Evolutionary conservation across 2,329 filamentous ascomycete genomes (phyloP).

Genomic region (Chrysoporthe austroafricana): DNA sequence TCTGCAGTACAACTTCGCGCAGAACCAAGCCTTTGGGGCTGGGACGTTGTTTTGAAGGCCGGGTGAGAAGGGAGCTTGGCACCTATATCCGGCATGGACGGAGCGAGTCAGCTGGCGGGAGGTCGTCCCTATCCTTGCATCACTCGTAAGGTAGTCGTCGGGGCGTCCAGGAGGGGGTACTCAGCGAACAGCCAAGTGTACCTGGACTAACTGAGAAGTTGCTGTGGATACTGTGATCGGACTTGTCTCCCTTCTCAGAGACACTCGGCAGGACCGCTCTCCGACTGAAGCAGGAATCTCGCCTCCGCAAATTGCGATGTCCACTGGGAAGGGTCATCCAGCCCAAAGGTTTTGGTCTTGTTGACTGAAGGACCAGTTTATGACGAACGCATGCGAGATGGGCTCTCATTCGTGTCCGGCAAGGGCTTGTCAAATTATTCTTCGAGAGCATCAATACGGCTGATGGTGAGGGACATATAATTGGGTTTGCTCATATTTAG

Average conservation of each 20-base stretch:
- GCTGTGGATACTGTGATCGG: not conserved
- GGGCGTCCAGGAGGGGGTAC: not conserved
- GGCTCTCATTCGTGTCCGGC: too few species aligned
- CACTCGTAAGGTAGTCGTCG: not conserved
- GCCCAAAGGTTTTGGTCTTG: not conserved
- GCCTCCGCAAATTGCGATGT: not conserved
- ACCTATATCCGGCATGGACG: too few species aligned
- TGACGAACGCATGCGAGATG: too few species aligned
- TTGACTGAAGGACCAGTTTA: too few species aligned
- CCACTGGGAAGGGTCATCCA: not conserved
- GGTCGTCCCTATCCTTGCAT: not conserved
- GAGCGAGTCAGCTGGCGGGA: not conserved
- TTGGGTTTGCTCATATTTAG: too few species aligned
- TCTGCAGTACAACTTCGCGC: constrained; percentile 28
- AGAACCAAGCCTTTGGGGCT: constrained; percentile 22
- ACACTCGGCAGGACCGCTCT: not conserved
- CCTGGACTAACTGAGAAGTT: not conserved
- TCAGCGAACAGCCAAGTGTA: not conserved
- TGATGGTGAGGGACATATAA: too few species aligned
- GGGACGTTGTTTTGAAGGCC: not conserved
- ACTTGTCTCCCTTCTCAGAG: not conserved
- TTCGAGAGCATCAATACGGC: too few species aligned
- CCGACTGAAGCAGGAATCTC: not conserved
- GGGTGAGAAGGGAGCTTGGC: not conserved
- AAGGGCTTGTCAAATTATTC: too few species aligned